Base-by-base conservation (phyloP, 495 filamentous ascomycete species). In the Talaromyces stipitatus region DNA sequence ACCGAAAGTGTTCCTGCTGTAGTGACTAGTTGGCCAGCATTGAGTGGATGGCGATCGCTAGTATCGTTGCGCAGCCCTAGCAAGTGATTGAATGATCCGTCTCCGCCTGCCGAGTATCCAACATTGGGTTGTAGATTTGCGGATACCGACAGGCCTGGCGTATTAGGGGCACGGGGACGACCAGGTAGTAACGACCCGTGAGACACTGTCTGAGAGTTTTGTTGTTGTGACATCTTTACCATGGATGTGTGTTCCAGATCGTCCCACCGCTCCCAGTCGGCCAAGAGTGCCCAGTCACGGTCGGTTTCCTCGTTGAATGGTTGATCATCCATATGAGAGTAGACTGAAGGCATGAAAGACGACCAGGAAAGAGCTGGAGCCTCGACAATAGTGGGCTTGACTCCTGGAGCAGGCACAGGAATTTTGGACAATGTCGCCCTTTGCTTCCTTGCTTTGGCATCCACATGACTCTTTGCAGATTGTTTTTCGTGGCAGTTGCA, bases 401-500 rank as follows among this genome's bases (percentile, higher is more conserved):
- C 18, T 26, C 23, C 43, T n/a, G 22, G 43, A 9, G 43, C 23
- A 23, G 8, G 43, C 10, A 11, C 9, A 47, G 20, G 18, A 47
- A 22, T 16, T 4, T 30, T 30, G 27, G 48, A 20, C 27, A 51
- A 18, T 27, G 48, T 14, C 30, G 27, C 26, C 48, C n/a, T 28
- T 10, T 16, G 48, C 20, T 18, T 51, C 5, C 8, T 28, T 45
- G 38, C 38, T 26, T 51, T 51, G 48, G 22, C 27, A 20, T 28
- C 48, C 27, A 23, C 4, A 9, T 24, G 24, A 29, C 16, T 4
- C 27, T 51, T 51, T 20, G 16, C 22, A 1, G 24, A 28, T 30
- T 29, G 48, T 30, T 51, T 51, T 26, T 77, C 72, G 50, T 76
- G 66, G 64, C 74, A 77, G 43, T 77, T 77, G 56, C 74, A 77